Percentiles rank a stretch among this genome's conserved stretches.
phyloP scores from a whole-genome alignment of 225 moss, liverwort and hornwort species.

The Sphagnum tenellum region DNA sequence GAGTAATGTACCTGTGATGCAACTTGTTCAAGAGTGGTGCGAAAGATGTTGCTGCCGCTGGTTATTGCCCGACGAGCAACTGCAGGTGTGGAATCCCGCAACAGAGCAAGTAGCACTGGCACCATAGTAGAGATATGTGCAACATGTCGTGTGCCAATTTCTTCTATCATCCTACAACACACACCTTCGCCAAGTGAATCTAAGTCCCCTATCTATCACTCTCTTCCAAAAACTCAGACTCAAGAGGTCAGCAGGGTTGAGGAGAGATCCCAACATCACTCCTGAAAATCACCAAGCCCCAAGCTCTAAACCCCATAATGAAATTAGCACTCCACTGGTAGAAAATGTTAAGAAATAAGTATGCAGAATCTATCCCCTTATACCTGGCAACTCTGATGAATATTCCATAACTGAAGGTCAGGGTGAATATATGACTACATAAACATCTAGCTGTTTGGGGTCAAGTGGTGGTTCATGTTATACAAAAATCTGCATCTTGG shows the following conservation, averaged over 20 bases:
- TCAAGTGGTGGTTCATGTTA: too few species aligned
- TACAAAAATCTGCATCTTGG: too few species aligned
- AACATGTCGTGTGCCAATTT: conserved; percentile 63
- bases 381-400: too few species aligned
- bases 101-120: conserved; percentile 68
- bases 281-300: neutral
- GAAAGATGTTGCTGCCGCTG: conserved; percentile 82
- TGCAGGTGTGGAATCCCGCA: conserved; percentile 77
- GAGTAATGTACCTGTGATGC: conserved; percentile 54
- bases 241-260: too few species aligned
- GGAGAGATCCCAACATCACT: neutral
- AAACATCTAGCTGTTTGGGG: too few species aligned
- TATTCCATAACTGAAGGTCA: too few species aligned
- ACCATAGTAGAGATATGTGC: conserved; percentile 73
- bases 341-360: neutral
- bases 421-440: too few species aligned
- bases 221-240: neutral
- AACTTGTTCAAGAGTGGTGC: conserved; percentile 76
- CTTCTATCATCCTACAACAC: conserved; percentile 85
- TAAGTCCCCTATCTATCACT: conserved; percentile 3
- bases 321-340: neutral
- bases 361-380: too few species aligned
- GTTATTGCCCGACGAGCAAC: conserved; percentile 93
- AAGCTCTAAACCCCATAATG: neutral
- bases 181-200: conserved; percentile 16